phyloP scores from a whole-genome alignment of 163 green algal genomes.

The Volvox carteri region DNA sequence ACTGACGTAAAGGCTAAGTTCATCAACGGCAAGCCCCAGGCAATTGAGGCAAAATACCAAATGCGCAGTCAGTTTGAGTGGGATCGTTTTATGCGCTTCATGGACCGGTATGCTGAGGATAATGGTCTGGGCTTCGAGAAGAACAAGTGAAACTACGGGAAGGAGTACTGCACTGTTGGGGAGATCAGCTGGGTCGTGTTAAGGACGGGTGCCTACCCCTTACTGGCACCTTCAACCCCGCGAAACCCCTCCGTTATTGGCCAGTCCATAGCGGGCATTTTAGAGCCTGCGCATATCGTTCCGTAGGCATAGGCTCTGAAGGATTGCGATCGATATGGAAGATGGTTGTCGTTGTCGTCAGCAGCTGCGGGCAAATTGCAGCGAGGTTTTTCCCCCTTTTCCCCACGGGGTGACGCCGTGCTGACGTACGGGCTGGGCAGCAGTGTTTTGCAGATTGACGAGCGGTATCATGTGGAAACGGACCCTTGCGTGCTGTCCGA shows the following conservation, averaged over 20 bases:
- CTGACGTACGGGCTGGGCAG: background rate
- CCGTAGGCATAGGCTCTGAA: no score
- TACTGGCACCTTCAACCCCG: no score
- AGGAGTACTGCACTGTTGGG: no score
- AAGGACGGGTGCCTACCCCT: no score
- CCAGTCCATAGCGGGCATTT: no score
- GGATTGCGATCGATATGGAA: no score
- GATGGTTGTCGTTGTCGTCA: no score
- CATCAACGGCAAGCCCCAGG: constrained; percentile 94
- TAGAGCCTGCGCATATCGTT: no score
- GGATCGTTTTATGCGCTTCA: constrained; percentile 98
- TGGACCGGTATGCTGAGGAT: constrained; percentile 71
- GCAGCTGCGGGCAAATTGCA: background rate
- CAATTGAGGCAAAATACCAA: constrained; percentile 84
- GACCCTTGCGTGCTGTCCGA: background rate
- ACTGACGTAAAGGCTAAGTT: constrained; percentile 98
- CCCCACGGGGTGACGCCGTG: background rate
- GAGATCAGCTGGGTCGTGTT: no score
- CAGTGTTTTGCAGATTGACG: constrained; percentile 12
- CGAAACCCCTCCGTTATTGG: no score
- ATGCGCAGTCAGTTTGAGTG: constrained; percentile 90
- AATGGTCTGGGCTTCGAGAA: constrained; percentile 52
- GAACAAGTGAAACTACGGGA: constrained; percentile 1
- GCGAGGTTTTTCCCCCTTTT: background rate
- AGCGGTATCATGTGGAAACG: background rate